Evolutionary conservation across 441 rosid genomes (phyloP).

Genomic region (Adansonia rubrostipa): DNA sequence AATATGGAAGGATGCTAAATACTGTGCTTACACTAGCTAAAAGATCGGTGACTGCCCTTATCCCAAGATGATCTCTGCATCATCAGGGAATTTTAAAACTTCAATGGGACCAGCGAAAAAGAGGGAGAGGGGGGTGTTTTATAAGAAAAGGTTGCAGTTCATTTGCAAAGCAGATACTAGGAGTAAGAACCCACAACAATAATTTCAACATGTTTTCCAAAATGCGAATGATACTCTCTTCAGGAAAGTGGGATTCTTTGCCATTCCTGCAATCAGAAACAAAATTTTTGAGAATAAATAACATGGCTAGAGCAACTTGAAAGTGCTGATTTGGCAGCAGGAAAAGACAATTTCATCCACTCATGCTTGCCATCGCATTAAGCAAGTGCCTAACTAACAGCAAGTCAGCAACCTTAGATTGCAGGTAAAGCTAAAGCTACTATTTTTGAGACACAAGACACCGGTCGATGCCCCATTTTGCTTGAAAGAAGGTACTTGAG

Average conservation of each 20-base stretch:
- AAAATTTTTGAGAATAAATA: neutral
- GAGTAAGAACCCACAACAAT: conserved; percentile 53
- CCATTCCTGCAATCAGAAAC: conserved; percentile 51
- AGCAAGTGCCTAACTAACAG: neutral
- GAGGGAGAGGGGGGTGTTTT: neutral
- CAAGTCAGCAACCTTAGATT: conserved; percentile 1
- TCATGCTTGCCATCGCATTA: conserved; percentile 4
- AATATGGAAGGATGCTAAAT: conserved; percentile 1
- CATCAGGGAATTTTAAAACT: neutral
- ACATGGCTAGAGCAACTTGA: neutral
- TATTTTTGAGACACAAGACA: neutral
- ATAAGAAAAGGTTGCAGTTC: neutral
- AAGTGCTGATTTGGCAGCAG: neutral
- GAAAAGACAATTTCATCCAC: neutral
- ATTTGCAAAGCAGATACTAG: neutral
- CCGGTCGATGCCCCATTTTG: neutral
- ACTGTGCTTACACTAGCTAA: conserved; percentile 61
- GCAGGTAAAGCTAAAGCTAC: neutral
- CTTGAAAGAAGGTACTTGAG: neutral
- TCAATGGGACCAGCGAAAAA: neutral
- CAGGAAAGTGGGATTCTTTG: conserved; percentile 65
- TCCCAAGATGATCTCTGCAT: conserved; percentile 70
- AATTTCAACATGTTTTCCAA: conserved; percentile 75
- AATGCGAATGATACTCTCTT: conserved; percentile 54
- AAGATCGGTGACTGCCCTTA: conserved; percentile 76